Evolutionary conservation across 2,329 filamentous ascomycete genomes (phyloP).

Genomic region (Fragosphaeria purpurea): DNA sequence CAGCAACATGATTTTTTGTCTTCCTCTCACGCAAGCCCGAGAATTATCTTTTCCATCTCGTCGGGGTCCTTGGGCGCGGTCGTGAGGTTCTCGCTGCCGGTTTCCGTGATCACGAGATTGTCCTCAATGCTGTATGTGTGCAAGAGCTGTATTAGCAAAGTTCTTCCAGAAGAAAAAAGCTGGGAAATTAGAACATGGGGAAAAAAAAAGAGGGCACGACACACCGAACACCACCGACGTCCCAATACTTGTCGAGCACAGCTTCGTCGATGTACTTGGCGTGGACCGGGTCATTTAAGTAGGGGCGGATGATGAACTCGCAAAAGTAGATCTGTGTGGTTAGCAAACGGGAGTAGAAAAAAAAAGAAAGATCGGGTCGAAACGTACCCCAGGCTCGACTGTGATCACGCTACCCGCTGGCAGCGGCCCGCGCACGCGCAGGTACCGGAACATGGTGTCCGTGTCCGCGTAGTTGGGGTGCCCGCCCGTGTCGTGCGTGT

Average conservation of each 20-base stretch:
- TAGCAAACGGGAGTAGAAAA: not conserved
- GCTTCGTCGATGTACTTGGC: constrained; percentile 64
- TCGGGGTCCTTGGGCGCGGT: constrained; percentile 52
- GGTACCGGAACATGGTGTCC: constrained; percentile 78
- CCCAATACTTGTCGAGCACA: constrained; percentile 71
- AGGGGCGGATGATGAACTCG: constrained; percentile 76
- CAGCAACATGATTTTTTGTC: too few relatives aligned
- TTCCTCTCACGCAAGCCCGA: too few relatives aligned
- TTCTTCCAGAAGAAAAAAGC: not conserved
- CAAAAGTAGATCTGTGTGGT: constrained; percentile 69
- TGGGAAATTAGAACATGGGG: not conserved
- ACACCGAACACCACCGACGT: constrained; percentile 63
- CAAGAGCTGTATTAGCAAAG: too few relatives aligned
- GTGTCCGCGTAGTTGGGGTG: constrained; percentile 68
- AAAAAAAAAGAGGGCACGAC: constrained; percentile 16
- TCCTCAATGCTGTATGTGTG: constrained; percentile 40
- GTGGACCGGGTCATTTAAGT: constrained; percentile 61
- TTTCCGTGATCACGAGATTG: constrained; percentile 53
- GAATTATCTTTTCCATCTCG: constrained; percentile 46
- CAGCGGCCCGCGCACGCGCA: constrained; percentile 66
- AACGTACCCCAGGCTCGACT: constrained; percentile 77
- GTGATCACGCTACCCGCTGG: constrained; percentile 80
- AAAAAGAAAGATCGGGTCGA: constrained; percentile 11
- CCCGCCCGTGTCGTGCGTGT: constrained; percentile 80
- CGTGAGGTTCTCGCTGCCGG: constrained; percentile 55